These are phyloP conservation scores for Chalciporus pseudorubinellus DNA, from an alignment of 768 basidiomycete species.

Conservation along the genomic window DNA sequence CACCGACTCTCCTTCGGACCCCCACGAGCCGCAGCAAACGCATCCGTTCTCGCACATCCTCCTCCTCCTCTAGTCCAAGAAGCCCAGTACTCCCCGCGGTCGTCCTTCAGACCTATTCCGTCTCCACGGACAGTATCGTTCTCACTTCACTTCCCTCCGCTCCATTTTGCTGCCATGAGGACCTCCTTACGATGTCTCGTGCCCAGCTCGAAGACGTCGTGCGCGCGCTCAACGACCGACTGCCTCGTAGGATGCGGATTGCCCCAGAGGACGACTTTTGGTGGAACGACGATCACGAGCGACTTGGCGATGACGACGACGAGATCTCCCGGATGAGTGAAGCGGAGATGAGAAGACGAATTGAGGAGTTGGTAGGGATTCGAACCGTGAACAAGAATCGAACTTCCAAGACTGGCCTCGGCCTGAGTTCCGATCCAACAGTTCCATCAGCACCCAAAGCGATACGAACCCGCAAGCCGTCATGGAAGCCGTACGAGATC, in stretches of 20 bases:
- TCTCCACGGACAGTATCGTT: conserved; percentile 50
- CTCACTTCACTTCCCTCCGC: conserved; percentile 57
- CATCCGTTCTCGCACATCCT: conserved; percentile 9
- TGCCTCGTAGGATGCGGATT: conserved; percentile 54
- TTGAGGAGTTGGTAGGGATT: conserved; percentile 64
- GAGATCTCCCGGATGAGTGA: conserved; percentile 32
- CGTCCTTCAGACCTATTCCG: conserved; percentile 59
- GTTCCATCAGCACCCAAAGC: conserved; percentile 35
- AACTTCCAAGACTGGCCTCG: conserved; percentile 25
- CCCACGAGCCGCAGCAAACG: conserved; percentile 21
- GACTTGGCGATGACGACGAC: conserved; percentile 8
- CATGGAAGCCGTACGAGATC: conserved; percentile 18
- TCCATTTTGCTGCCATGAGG: conserved; percentile 76
- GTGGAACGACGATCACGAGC: conserved; percentile 3
- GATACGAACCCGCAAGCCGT: conserved; percentile 20
- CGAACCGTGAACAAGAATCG: conserved; percentile 33
- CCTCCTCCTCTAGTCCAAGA: conserved; percentile 8
- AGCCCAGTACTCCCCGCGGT: conserved; percentile 35
- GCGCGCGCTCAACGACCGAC: conserved; percentile 49
- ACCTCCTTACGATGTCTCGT: conserved; percentile 63
- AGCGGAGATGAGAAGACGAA: conserved; percentile 47
- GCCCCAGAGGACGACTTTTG: conserved; percentile 34
- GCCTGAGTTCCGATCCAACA: conserved; percentile 7
- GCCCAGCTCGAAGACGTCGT: conserved; percentile 53
- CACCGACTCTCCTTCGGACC: conserved; percentile 23